Evolutionary conservation across 148 eudicot species (phyloP).

Genomic region (Polygonum maritimum): DNA sequence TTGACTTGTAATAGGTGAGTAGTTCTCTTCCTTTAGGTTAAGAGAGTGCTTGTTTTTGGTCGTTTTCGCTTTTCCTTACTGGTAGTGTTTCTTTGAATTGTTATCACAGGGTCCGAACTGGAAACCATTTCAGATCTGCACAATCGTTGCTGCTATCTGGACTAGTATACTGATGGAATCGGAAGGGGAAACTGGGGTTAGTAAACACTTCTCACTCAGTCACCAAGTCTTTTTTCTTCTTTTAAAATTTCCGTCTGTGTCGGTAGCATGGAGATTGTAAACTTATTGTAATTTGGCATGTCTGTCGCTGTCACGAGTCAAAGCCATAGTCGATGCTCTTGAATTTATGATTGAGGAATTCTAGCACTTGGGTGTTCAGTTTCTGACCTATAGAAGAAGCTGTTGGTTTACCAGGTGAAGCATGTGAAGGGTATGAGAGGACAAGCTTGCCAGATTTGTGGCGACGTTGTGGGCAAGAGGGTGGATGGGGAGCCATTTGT

Average conservation of each 20-base stretch:
- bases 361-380: background rate
- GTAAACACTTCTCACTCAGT: background rate
- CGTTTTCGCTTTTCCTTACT: background rate
- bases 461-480: conserved; percentile 24
- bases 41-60: background rate
- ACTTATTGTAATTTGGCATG: background rate
- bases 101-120: background rate
- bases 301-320: background rate
- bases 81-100: background rate
- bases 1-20: background rate
- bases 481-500: conserved; percentile 23
- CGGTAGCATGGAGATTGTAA: background rate
- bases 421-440: conserved; percentile 8
- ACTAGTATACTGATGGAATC: background rate
- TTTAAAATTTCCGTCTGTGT: background rate
- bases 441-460: conserved; percentile 29
- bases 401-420: background rate
- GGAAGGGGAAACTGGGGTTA: conserved; percentile 8
- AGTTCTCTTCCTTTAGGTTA: background rate
- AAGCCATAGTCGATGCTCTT: background rate
- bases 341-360: background rate
- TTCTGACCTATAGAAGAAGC: background rate
- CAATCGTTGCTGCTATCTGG: background rate
- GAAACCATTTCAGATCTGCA: background rate
- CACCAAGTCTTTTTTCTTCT: background rate